A percentile compares a stretch with the other conserved stretches of the same genome.
phyloP scores from a whole-genome alignment of 2,329 filamentous ascomycete species.

The Calonectria pseudoturangicola region DNA sequence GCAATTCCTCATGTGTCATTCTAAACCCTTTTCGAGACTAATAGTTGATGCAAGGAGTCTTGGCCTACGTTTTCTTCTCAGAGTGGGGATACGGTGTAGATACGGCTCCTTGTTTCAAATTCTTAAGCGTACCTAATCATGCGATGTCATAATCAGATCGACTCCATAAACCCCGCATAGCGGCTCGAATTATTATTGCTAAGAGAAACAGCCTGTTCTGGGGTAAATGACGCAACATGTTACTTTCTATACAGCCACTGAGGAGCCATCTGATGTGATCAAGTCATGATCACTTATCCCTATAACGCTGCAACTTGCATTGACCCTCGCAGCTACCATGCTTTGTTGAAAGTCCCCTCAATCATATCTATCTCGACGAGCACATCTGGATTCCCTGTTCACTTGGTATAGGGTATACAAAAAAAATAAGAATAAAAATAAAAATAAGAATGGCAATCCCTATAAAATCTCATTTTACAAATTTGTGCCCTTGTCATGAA shows the following conservation, averaged over 20 bases:
- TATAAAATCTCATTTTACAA: too few relatives aligned
- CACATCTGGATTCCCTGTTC: too few relatives aligned
- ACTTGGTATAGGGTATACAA: too few relatives aligned
- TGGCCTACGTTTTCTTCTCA: background rate
- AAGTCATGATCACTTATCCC: background rate
- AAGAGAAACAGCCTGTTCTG: constrained; percentile 1
- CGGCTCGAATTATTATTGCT: constrained; percentile 11
- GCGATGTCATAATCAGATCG: background rate
- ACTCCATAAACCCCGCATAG: constrained; percentile 13
- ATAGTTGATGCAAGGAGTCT: background rate
- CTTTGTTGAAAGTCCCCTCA: too few relatives aligned
- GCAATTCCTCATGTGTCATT: background rate
- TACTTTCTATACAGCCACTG: background rate
- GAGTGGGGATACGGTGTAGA: background rate
- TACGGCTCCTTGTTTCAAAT: background rate
- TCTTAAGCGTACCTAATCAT: background rate
- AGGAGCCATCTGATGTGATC: background rate
- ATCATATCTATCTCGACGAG: too few relatives aligned
- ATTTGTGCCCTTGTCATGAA: too few relatives aligned
- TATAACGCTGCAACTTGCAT: too few relatives aligned
- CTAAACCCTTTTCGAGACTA: too few relatives aligned
- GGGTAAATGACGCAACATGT: constrained; percentile 12
- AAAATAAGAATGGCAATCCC: too few relatives aligned
- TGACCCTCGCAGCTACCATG: too few relatives aligned
- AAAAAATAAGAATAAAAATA: too few relatives aligned